Base-by-base conservation (phyloP, 1,139 yeast genomes). In the Saccharomyces hybrid region DNA sequence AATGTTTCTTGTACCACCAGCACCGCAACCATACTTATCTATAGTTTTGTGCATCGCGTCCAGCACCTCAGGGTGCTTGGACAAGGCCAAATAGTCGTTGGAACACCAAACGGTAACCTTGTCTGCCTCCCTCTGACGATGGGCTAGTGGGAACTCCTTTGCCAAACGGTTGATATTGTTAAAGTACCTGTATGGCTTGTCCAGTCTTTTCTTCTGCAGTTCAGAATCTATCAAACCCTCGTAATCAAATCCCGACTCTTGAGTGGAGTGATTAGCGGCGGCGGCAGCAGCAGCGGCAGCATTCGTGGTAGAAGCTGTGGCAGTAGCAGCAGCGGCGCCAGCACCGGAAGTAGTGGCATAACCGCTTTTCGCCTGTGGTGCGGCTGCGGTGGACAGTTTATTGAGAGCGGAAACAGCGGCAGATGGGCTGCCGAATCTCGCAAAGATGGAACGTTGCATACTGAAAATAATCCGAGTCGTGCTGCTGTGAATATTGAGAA, bases 71-170 rank as follows among this genome's bases (percentile, higher is more conserved):
- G 79, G 79, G 70, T 93, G 86, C 67, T 81, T 83, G 52, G 97
- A 95, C 95, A 95, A 88, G 19, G 98, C 97, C 59, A 93, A 78
- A 73, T 93, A 93, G 73, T 93, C 99, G 71, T 93, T 93, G 48
- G 98, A 90, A 69, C 99, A 93, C 99, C 99, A 93, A 55, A 93
- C 99, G 55, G 96, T 88, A 57, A 93, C 99, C 70, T 88, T 87
- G 65, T 90, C 95, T 19, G 77, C 76, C 67, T 85, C 91, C 48
- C 72, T 62, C 53, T 83, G 78, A 61, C 95, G 82, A 69, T 93
- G 99, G 48, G 99, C 99, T 65, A 75, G 76, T 47, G 99, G 99
- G 69, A 89, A 93, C 68, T 91, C 97, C 60, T 84, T 78, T 52
- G 98, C 98, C 66, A 93, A 80, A 62, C 99, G 84, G 77, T 93